These are phyloP conservation scores for Lachancea meyersii DNA, from an alignment of 805 yeast species.

Conservation along the genomic window DNA sequence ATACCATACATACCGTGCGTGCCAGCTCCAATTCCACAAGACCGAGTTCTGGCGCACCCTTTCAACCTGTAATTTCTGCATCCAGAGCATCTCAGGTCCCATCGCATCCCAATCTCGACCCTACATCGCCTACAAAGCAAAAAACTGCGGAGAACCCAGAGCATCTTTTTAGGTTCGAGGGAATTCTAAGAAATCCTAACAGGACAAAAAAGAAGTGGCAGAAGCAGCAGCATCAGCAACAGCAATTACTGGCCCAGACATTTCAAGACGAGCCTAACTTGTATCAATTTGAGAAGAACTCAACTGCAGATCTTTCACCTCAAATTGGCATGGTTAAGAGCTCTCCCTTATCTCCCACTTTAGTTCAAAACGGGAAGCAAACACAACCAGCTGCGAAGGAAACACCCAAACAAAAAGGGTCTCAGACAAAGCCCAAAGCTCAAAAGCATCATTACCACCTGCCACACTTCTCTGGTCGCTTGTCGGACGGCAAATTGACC, in stretches of 20 bases:
- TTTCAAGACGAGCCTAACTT: conserved; percentile 17
- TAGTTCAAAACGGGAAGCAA: conserved; percentile 1
- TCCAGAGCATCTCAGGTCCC: conserved; percentile 9
- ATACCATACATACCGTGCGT: conserved; percentile 14
- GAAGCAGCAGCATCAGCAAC: conserved; percentile 22
- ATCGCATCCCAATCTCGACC: conserved; percentile 21
- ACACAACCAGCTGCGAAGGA: conserved; percentile 1
- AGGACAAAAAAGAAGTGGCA: conserved; percentile 31
- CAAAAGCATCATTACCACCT: conserved; percentile 24
- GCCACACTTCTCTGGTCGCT: conserved; percentile 21
- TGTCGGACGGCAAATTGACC: conserved; percentile 9
- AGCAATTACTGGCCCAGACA: conserved; percentile 22
- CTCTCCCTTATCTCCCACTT: conserved; percentile 5
- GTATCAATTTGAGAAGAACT: conserved; percentile 2
- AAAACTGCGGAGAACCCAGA: conserved; percentile 33
- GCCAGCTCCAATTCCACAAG: conserved; percentile 16
- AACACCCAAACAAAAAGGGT: conserved; percentile 2
- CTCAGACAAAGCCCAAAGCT: conserved; percentile 8
- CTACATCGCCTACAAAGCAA: conserved; percentile 18
- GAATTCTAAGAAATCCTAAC: conserved; percentile 35
- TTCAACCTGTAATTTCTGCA: neutral
- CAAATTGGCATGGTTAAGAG: neutral
- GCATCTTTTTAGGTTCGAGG: conserved; percentile 40
- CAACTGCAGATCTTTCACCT: neutral
- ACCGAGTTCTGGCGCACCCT: conserved; percentile 8